phyloP scores from a whole-genome alignment of 139 green algal genomes.

The Eudorina sp. region DNA sequence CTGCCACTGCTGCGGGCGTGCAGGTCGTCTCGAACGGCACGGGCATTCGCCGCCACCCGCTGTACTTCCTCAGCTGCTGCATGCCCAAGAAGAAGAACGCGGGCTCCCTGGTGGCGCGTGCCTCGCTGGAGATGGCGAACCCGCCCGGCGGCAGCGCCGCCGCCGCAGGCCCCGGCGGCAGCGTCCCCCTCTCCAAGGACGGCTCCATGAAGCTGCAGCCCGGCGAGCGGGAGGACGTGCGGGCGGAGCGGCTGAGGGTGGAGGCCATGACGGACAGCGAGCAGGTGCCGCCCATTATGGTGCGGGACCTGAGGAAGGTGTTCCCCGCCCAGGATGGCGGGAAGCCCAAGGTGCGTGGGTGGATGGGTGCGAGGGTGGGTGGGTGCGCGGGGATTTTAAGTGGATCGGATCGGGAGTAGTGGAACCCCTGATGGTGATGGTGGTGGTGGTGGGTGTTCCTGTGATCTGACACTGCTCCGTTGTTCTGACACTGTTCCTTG shows the following conservation, averaged over 20 bases:
- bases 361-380: not conserved
- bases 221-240: constrained; percentile 42
- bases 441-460: too few relatives aligned
- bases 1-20: too few relatives aligned
- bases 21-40: constrained; percentile 71
- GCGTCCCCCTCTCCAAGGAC: too few relatives aligned
- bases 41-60: constrained; percentile 86
- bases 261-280: not conserved
- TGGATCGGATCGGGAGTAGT: too few relatives aligned
- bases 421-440: too few relatives aligned
- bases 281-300: constrained; percentile 73
- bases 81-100: not conserved
- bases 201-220: not conserved
- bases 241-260: constrained; percentile 30
- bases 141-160: not conserved
- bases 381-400: too few relatives aligned
- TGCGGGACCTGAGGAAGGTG: constrained; percentile 83
- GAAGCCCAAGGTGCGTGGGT: constrained; percentile 54
- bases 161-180: not conserved
- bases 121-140: not conserved
- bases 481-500: too few relatives aligned
- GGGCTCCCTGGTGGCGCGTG: not conserved
- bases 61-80: constrained; percentile 88
- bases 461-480: too few relatives aligned
- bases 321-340: constrained; percentile 77